A percentile compares a stretch with the other conserved stretches of the same genome.
phyloP scores from a whole-genome alignment of 345 rosid genomes.

The Sapria himalayana region DNA sequence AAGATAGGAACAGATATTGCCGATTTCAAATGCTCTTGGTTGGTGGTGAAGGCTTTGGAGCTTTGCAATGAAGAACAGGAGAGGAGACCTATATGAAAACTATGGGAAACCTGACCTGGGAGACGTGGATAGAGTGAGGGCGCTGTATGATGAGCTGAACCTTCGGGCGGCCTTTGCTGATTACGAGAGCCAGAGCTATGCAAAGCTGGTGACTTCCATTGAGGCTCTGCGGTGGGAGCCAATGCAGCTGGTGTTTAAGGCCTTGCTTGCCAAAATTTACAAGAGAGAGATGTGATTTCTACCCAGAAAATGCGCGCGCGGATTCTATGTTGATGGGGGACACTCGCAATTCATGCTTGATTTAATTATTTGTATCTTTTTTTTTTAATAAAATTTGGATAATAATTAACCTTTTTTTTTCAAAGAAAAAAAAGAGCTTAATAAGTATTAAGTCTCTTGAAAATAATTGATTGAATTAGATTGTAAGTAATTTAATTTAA shows the following conservation, averaged over 20 bases:
- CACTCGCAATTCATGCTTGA: too few species aligned
- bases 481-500: too few species aligned
- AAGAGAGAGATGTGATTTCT: constrained; percentile 75
- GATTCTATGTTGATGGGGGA: too few species aligned
- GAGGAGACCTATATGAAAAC: too few species aligned
- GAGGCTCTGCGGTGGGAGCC: constrained; percentile 55
- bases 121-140: constrained; percentile 48
- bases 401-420: too few species aligned
- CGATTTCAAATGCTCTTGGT: constrained; percentile 82
- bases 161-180: constrained; percentile 59
- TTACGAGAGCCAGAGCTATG: constrained; percentile 61
- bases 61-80: constrained; percentile 42
- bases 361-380: too few species aligned
- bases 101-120: constrained; percentile 49
- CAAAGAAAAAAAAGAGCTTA: too few species aligned
- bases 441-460: too few species aligned
- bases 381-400: too few species aligned
- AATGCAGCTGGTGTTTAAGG: constrained; percentile 65
- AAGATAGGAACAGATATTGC: constrained; percentile 80
- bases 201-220: constrained; percentile 31
- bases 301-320: too few species aligned
- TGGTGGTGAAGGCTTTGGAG: constrained; percentile 64
- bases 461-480: too few species aligned
- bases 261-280: constrained; percentile 72
- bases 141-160: constrained; percentile 41